phyloP scores from a whole-genome alignment of 352 stramenopile species.

The Elongisporangium senticosum region DNA sequence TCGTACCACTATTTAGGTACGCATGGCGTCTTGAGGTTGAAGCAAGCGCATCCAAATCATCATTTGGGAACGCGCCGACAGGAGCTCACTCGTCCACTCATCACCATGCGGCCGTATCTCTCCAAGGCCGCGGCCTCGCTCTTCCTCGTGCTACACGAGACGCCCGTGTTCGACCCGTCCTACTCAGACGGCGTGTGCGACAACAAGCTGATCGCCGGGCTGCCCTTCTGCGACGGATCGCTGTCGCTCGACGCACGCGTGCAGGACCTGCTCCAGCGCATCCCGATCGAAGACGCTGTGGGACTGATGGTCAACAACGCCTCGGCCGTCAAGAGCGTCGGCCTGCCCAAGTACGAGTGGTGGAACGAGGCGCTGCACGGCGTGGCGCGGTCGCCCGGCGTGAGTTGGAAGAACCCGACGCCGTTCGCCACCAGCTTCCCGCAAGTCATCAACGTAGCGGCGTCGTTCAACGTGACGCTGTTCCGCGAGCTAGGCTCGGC shows the following conservation, averaged over 20 bases:
- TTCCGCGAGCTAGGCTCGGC: constrained; percentile 68
- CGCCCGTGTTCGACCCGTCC: constrained; percentile 6
- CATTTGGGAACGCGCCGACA: neutral
- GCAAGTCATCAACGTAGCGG: constrained; percentile 67
- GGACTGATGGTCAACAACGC: constrained; percentile 65
- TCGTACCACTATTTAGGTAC: neutral
- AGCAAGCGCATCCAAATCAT: neutral
- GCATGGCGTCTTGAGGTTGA: neutral
- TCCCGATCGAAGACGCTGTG: constrained; percentile 67
- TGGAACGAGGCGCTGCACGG: constrained; percentile 89
- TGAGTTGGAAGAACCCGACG: constrained; percentile 45
- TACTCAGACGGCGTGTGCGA: constrained; percentile 52
- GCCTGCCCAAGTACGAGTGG: constrained; percentile 77
- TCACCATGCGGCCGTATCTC: neutral
- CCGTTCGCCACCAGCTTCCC: constrained; percentile 87
- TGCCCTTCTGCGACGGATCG: constrained; percentile 67
- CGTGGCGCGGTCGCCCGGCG: constrained; percentile 61
- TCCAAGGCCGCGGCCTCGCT: neutral
- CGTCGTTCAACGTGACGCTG: constrained; percentile 86
- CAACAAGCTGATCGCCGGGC: constrained; percentile 22
- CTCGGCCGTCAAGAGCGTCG: constrained; percentile 15
- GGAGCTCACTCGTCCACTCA: neutral
- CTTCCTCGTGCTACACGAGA: neutral
- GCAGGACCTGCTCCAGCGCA: constrained; percentile 50
- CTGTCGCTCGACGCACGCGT: constrained; percentile 52